phyloP scores from a whole-genome alignment of 495 filamentous ascomycete genomes.

The Cercophora newfieldiana region DNA sequence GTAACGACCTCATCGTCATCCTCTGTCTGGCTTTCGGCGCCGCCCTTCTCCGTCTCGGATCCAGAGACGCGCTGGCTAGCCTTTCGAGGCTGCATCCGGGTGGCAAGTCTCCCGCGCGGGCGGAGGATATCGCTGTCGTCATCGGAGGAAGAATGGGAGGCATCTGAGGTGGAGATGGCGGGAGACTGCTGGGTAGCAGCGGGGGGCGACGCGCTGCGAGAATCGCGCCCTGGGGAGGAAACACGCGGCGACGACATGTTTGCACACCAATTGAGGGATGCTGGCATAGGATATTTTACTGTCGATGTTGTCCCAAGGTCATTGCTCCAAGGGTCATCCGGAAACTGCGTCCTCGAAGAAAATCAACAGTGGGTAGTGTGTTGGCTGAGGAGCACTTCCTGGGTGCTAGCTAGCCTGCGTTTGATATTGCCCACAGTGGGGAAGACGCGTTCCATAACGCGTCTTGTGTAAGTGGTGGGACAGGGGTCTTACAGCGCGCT shows the following conservation, averaged over 20 bases:
- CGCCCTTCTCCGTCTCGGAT: conserved; percentile 20
- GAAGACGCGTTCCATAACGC: conserved; percentile 37
- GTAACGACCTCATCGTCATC: conserved; percentile 26
- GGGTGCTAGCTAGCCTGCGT: conserved; percentile 32
- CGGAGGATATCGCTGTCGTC: conserved; percentile 46
- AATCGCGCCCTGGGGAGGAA: conserved; percentile 12
- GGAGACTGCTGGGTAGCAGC: conserved; percentile 15
- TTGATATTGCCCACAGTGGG: conserved; percentile 66
- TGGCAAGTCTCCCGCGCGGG: conserved; percentile 70
- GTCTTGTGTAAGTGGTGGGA: conserved; percentile 6
- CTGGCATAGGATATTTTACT: conserved; percentile 13
- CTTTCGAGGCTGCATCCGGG: conserved; percentile 57
- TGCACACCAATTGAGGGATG: conserved; percentile 24
- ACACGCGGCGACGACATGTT: conserved; percentile 50
- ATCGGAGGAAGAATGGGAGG: conserved; percentile 26
- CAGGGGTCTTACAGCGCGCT: not conserved
- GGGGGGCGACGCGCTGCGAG: conserved; percentile 25
- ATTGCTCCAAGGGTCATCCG: conserved; percentile 2
- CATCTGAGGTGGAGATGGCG: conserved; percentile 8
- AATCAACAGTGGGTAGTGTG: not conserved
- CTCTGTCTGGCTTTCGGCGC: not conserved
- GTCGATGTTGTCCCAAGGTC: not conserved
- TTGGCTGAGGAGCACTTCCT: not conserved
- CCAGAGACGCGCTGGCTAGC: conserved; percentile 24
- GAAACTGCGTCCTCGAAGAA: not conserved